Base-by-base conservation (phyloP, 805 yeast genomes). In the Lipomyces oligophaga region DNA sequence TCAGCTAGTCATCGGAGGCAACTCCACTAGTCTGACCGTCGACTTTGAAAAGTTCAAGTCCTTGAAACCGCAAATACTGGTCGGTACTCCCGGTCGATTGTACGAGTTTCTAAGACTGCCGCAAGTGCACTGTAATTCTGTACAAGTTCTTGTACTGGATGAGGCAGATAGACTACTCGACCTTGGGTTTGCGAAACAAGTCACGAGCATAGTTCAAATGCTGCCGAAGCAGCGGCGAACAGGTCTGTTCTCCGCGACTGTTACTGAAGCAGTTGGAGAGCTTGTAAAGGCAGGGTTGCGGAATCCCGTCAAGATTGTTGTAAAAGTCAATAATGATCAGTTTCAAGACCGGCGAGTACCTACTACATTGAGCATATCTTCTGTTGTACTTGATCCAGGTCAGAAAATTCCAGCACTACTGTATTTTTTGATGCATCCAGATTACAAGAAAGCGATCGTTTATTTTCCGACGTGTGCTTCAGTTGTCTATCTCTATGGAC, bases 161-260 rank as follows among this genome's bases (percentile, higher is more conserved):
- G 97, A 93, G 67, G 97, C 97, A 5, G 98, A 93, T 60, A 78
- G 87, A 57, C 71, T 90, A 28, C 70, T 90, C 27, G 97, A 89
- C 62, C 64, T 80, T 22, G 83, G 88, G 32, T 87, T 88, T 62
- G 77, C 76, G 22, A 71, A 70, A 34, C 88, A 87, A 35, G 78
- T 85, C 34, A 78, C 80, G 34, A 69, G 74, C 25, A 85, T 90
- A 24, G 69, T 90, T 32, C 72, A 77, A 27, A 63, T 74, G 36
- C 68, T 93, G 24, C 98, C 98, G 0, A 83, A 85, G 57, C 98
- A 90, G 67, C 79, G 95, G 60, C 75, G 98, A 60, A 87, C 95
- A 0, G 98, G 97, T 1, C 69, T 90, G 16, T 90, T 90, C 62
- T 87, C 96, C 1, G 98, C 98, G 1, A 93, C 98, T 0, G 79